phyloP scores from a whole-genome alignment of 2,329 filamentous ascomycete species.

The Paramyrothecium roridum region DNA sequence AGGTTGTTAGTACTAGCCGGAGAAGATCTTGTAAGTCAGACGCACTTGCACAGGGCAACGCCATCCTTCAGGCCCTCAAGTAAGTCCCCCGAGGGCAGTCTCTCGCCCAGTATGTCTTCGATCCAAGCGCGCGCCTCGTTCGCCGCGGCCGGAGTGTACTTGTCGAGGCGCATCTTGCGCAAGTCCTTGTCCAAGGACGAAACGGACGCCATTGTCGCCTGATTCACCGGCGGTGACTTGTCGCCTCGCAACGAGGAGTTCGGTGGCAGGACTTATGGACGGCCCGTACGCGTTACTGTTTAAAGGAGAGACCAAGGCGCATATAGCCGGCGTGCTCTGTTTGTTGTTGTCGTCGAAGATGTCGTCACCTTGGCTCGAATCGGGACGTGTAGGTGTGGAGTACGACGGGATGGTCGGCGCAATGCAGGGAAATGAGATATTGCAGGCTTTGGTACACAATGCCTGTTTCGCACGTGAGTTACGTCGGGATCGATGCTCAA shows the following conservation, averaged over 20 bases:
- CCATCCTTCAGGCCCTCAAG: slow-evolving; percentile 88
- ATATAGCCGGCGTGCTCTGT: no score
- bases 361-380: not conserved
- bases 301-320: no score
- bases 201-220: slow-evolving; percentile 79
- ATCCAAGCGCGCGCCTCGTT: slow-evolving; percentile 86
- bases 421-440: not conserved
- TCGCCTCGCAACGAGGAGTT: no score
- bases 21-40: slow-evolving; percentile 3
- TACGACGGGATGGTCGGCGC: not conserved
- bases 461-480: no score
- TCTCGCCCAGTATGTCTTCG: slow-evolving; percentile 73
- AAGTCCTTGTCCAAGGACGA: slow-evolving; percentile 92
- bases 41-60: slow-evolving; percentile 86
- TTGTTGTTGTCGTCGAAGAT: not conserved
- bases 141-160: slow-evolving; percentile 88
- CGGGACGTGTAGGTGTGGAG: no score
- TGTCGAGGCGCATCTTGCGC: slow-evolving; percentile 85
- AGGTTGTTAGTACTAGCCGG: slow-evolving; percentile 7
- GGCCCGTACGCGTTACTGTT: no score
- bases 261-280: no score
- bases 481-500: no score
- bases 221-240: no score
- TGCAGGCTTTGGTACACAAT: not conserved
- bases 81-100: slow-evolving; percentile 70